Base-by-base conservation (phyloP, 352 stramenopile genomes). In the Phytophthora cajani region DNA sequence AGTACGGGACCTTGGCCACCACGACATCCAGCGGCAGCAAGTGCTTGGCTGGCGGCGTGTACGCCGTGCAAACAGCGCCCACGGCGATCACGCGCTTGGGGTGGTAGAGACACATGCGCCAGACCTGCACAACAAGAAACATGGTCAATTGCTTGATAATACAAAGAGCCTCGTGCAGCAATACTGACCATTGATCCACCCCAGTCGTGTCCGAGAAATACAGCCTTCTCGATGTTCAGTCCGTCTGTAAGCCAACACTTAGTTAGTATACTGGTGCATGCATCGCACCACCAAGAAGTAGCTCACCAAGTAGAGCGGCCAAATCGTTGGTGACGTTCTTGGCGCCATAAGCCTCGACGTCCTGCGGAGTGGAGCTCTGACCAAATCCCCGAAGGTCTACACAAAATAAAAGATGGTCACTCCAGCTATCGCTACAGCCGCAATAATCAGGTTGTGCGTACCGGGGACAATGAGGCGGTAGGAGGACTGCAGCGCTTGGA, bases 161-260 rank as follows among this genome's bases (percentile, higher is more conserved):
- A 23, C 21, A 23, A 23, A 23, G 21, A 23, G 21, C 21, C 21
- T 23, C 21, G 21, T 23, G 21, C 23, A 57, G 11, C 50, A 23
- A 14, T 12, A 42, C 38, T 9, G 7, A 61, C 82, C 61, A 85
- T 78, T 14, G 70, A 68, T 19, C 84, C 86, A 57, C 86, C 86
- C 86, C 86, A 93, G 59, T 93, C 84, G 63, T 93, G 86, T 44
- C 86, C 86, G 51, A 90, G 80, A 50, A 94, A 86, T 51, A 92
- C 85, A 14, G 81, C 82, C 53, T 87, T 81, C 27, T 85, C 58
- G 25, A 93, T 88, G 12, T 89, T 69, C 30, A 94, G 59, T n/a
- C 72, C 69, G 58, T 94, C 84, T 89, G 67, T 17, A 7, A 25
- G 47, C 21, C 36, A 42, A 33, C 30, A 33, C 5, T 9, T 9